These are phyloP conservation scores for Coemansia sp. DNA, from an alignment of 192 early-diverging fungal species.

Conservation along the genomic window DNA sequence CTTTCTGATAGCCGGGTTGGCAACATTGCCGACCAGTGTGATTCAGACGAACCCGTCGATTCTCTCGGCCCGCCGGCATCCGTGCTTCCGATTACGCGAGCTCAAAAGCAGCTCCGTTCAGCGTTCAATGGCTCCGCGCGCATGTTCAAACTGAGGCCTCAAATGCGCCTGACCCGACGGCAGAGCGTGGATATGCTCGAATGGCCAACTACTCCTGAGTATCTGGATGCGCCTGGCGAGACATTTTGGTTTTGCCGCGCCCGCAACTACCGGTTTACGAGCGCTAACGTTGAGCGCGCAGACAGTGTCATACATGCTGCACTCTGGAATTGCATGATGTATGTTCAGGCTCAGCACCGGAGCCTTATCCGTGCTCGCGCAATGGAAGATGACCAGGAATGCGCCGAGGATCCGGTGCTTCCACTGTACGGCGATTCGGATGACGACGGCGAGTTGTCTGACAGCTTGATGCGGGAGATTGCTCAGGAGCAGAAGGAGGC, in stretches of 20 bases:
- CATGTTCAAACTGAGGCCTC: background rate
- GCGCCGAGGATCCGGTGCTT: conserved; percentile 23
- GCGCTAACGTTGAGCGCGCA: background rate
- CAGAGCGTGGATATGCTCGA: background rate
- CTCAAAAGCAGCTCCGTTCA: background rate
- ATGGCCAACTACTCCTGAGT: background rate
- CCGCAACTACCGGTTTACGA: background rate
- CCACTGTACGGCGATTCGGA: conserved; percentile 52
- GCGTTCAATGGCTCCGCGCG: background rate
- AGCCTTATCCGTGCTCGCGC: background rate
- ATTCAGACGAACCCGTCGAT: background rate
- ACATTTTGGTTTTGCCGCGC: conserved; percentile 21
- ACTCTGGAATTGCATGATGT: conserved; percentile 1
- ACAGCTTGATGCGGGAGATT: conserved; percentile 23
- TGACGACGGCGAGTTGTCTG: conserved; percentile 17
- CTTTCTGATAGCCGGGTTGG: conserved; percentile 3
- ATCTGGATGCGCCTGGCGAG: background rate
- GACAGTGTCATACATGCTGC: background rate
- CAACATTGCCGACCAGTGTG: conserved; percentile 11
- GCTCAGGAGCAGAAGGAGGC: conserved; percentile 6
- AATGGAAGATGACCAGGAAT: background rate
- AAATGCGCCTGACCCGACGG: background rate
- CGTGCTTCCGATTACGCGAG: background rate
- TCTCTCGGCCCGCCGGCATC: background rate
- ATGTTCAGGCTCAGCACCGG: conserved; percentile 9